phyloP scores from a whole-genome alignment of 129 eudicot species.

The Artemisia annua region DNA sequence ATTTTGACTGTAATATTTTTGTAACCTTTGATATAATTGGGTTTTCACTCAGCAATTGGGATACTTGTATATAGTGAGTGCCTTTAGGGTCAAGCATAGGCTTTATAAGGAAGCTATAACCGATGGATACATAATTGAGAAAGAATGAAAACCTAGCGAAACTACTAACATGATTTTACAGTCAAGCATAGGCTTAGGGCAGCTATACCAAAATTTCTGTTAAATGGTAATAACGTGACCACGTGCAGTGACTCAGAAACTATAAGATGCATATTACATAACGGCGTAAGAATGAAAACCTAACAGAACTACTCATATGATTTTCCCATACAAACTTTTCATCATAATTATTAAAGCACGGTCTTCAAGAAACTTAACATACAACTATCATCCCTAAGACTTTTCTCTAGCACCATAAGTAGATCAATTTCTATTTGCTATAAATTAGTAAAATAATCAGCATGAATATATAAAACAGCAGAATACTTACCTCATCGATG shows the following conservation, averaged over 20 bases:
- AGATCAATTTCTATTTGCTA: background rate
- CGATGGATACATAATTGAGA: background rate
- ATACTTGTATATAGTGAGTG: background rate
- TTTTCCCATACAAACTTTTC: background rate
- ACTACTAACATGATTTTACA: background rate
- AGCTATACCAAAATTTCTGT: no score
- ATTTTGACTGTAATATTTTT: background rate
- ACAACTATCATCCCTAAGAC: background rate
- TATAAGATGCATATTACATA: background rate
- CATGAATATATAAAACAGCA: background rate
- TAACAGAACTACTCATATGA: background rate
- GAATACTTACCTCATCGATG: slow-evolving; percentile 63
- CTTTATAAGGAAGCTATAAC: background rate
- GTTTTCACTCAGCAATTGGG: background rate
- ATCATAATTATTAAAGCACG: background rate
- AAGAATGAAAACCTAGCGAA: background rate
- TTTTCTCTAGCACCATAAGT: background rate
- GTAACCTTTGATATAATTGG: background rate
- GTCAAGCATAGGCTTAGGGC: no score
- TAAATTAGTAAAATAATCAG: background rate
- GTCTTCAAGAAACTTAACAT: background rate
- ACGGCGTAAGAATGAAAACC: background rate
- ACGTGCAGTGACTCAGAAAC: no score
- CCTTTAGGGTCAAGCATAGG: background rate
- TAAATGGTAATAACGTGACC: no score